Percentiles rank a stretch among this genome's conserved stretches.
phyloP scores from a whole-genome alignment of 1,284 basidiomycete species.

The Ustilago vetiveriae region DNA sequence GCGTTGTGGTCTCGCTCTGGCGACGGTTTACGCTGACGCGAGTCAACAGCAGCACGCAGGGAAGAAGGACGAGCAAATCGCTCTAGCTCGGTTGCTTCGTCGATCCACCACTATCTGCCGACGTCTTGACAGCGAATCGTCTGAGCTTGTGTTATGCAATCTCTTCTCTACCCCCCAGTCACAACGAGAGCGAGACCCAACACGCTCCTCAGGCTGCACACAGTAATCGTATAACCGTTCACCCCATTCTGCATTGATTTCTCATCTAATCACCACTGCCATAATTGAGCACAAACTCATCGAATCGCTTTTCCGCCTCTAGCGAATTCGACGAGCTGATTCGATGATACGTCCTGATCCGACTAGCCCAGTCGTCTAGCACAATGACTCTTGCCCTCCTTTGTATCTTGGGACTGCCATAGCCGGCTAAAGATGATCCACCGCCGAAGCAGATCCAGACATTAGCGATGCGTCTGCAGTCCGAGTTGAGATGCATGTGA shows the following conservation, averaged over 20 bases:
- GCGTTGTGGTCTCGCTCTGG: conserved; percentile 4
- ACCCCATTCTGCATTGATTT: not conserved
- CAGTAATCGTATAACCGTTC: too few species aligned
- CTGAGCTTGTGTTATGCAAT: conserved; percentile 7
- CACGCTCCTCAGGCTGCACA: too few species aligned
- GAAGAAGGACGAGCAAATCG: not conserved
- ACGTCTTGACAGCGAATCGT: conserved; percentile 15
- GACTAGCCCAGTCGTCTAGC: conserved; percentile 79
- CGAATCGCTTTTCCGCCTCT: conserved; percentile 7
- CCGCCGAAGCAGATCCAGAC: conserved; percentile 96
- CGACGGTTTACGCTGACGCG: not conserved
- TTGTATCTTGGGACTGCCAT: conserved; percentile 36
- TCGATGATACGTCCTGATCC: conserved; percentile 87
- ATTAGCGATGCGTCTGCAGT: conserved; percentile 82
- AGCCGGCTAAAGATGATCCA: conserved; percentile 70
- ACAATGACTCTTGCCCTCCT: conserved; percentile 48
- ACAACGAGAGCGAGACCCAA: too few species aligned
- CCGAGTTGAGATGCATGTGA: conserved; percentile 71
- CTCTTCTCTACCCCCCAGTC: conserved; percentile 11
- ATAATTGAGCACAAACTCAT: conserved; percentile 33
- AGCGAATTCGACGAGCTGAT: conserved; percentile 70
- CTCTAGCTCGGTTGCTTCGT: conserved; percentile 10
- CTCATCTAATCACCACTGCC: not conserved
- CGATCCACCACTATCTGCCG: conserved; percentile 13
- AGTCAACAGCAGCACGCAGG: not conserved